These are phyloP conservation scores for rapeseed (Brassica napus) DNA, from an alignment of 345 rosid species.

Conservation along the genomic window DNA sequence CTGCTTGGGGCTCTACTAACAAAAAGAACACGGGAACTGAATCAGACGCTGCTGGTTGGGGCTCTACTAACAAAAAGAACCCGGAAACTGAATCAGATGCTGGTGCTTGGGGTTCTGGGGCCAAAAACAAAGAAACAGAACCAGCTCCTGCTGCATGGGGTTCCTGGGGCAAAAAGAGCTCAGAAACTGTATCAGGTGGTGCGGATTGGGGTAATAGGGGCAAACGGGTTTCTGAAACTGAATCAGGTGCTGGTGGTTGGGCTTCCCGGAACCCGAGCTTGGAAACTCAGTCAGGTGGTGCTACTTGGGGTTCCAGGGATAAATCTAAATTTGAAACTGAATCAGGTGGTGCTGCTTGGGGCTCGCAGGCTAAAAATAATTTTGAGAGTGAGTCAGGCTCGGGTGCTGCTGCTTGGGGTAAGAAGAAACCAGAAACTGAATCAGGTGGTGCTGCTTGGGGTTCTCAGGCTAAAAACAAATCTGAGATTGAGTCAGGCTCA, in stretches of 20 bases:
- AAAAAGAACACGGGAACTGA: not conserved
- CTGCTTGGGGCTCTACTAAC: conserved; percentile 39
- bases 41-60: not conserved
- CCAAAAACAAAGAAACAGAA: not conserved
- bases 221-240: not conserved
- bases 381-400: not conserved
- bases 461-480: not conserved
- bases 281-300: not conserved
- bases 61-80: not conserved
- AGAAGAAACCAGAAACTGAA: not conserved
- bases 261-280: conserved; percentile 35
- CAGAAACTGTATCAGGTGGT: not conserved
- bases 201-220: not conserved
- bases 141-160: conserved; percentile 37
- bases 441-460: not conserved
- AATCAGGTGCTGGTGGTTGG: conserved; percentile 9
- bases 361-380: not conserved
- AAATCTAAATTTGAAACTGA: not conserved
- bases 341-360: conserved; percentile 7
- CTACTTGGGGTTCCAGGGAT: conserved; percentile 1
- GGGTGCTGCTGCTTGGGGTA: conserved; percentile 41
- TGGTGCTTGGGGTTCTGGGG: not conserved
- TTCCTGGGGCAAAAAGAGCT: conserved; percentile 39
- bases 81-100: not conserved
- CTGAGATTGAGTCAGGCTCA: conserved; percentile 9